These are phyloP conservation scores for Penicillium lagena DNA, from an alignment of 495 filamentous ascomycete genomes.

Conservation along the genomic window DNA sequence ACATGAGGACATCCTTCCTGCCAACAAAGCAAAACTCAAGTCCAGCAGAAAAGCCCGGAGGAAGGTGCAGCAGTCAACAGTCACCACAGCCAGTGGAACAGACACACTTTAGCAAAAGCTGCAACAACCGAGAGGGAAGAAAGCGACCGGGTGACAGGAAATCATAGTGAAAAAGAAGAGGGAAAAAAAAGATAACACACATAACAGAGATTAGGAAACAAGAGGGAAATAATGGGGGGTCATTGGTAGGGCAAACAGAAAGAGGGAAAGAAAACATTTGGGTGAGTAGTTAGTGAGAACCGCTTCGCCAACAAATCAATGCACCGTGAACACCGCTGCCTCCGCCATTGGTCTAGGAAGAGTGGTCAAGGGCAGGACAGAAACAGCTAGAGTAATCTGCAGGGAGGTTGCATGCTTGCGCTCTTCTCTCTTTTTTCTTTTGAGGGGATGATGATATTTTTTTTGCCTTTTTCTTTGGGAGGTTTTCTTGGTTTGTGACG, in stretches of 20 bases:
- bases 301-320: slow-evolving; percentile 28
- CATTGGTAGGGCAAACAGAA: slow-evolving; percentile 9
- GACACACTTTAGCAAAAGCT: slow-evolving; percentile 7
- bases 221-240: slow-evolving; percentile 3
- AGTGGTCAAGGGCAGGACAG: slow-evolving; percentile 30
- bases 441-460: slow-evolving; percentile 13
- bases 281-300: slow-evolving; percentile 10
- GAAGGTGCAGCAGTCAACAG: not conserved
- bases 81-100: slow-evolving; percentile 1
- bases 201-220: slow-evolving; percentile 15
- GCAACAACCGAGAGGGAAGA: slow-evolving; percentile 11
- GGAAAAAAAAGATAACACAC: slow-evolving; percentile 11
- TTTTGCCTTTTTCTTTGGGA: slow-evolving; percentile 11
- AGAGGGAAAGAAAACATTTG: slow-evolving; percentile 17
- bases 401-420: slow-evolving; percentile 21
- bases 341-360: slow-evolving; percentile 35
- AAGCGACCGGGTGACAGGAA: slow-evolving; percentile 7
- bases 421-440: slow-evolving; percentile 27
- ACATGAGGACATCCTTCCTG: slow-evolving; percentile 17
- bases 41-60: too few relatives aligned
- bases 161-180: slow-evolving; percentile 10
- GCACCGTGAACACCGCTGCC: slow-evolving; percentile 42
- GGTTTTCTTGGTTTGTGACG: slow-evolving; percentile 8
- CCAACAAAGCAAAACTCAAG: not conserved
- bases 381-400: slow-evolving; percentile 28